Conservation (phyloP, 805 yeast species). For the Groenewaldozyma salmanticensis region DNA sequence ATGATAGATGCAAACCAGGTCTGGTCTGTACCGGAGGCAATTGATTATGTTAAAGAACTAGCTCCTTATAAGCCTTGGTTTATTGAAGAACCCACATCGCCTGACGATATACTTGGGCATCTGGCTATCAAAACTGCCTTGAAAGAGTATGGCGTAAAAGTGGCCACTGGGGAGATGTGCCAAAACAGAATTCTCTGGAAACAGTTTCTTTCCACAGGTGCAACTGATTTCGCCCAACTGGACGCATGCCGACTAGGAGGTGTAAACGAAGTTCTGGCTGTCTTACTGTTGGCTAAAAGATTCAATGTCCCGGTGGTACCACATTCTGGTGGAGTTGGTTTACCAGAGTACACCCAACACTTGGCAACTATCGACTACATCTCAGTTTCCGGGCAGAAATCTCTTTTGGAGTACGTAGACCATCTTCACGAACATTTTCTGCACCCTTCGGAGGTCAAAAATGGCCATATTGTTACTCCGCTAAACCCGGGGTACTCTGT, state of each 20-base stretch:
- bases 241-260: constrained; percentile 31
- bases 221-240: constrained; percentile 27
- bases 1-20: constrained; percentile 32
- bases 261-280: constrained; percentile 28
- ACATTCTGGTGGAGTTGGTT: constrained; percentile 31
- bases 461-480: constrained; percentile 27
- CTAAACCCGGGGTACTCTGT: constrained; percentile 28
- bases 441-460: constrained; percentile 22
- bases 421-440: constrained; percentile 26
- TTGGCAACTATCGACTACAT: constrained; percentile 28
- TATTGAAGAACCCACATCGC: constrained; percentile 30
- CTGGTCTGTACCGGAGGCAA: constrained; percentile 30
- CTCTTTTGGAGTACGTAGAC: constrained; percentile 26
- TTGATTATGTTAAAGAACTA: constrained; percentile 24
- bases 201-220: constrained; percentile 24
- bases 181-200: constrained; percentile 29
- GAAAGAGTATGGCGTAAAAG: constrained; percentile 24
- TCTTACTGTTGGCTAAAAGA: constrained; percentile 27
- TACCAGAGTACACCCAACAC: constrained; percentile 30
- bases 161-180: constrained; percentile 30
- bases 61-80: constrained; percentile 28
- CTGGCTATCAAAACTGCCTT: constrained; percentile 24
- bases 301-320: constrained; percentile 28
- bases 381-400: constrained; percentile 23
- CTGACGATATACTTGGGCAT: constrained; percentile 29